phyloP scores from a whole-genome alignment of 495 filamentous ascomycete genomes.

The Letharia lupina region DNA sequence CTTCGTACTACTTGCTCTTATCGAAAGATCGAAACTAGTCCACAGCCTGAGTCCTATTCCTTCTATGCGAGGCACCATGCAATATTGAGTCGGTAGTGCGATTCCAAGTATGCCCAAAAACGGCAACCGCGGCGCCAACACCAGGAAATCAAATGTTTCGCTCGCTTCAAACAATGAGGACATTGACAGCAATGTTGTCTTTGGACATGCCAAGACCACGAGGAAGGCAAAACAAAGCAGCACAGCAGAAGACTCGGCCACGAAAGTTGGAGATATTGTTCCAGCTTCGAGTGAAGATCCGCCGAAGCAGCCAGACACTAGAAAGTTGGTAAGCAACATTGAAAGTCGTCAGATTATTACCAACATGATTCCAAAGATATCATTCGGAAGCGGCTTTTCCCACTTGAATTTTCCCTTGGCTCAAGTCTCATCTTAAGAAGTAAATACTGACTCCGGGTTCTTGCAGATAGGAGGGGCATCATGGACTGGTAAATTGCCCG shows the following conservation, averaged over 20 bases:
- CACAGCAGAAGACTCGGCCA: conserved; percentile 33
- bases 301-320: conserved; percentile 70
- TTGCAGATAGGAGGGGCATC: conserved; percentile 72
- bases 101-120: conserved; percentile 21
- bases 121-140: conserved; percentile 21
- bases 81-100: conserved; percentile 1
- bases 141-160: conserved; percentile 19
- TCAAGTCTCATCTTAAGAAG: background rate
- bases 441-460: background rate
- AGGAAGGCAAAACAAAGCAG: conserved; percentile 33
- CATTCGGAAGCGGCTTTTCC: background rate
- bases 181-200: conserved; percentile 51
- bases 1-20: no score
- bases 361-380: background rate
- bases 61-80: background rate
- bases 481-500: conserved; percentile 95
- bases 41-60: background rate
- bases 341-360: background rate
- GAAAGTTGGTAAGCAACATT: conserved; percentile 45
- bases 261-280: conserved; percentile 34
- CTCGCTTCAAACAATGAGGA: conserved; percentile 35
- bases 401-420: background rate
- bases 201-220: conserved; percentile 52
- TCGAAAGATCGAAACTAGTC: background rate
- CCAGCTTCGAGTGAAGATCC: conserved; percentile 41